These are phyloP conservation scores for Verticillium nubilum DNA, from an alignment of 2,329 filamentous ascomycete genomes.

Conservation along the genomic window DNA sequence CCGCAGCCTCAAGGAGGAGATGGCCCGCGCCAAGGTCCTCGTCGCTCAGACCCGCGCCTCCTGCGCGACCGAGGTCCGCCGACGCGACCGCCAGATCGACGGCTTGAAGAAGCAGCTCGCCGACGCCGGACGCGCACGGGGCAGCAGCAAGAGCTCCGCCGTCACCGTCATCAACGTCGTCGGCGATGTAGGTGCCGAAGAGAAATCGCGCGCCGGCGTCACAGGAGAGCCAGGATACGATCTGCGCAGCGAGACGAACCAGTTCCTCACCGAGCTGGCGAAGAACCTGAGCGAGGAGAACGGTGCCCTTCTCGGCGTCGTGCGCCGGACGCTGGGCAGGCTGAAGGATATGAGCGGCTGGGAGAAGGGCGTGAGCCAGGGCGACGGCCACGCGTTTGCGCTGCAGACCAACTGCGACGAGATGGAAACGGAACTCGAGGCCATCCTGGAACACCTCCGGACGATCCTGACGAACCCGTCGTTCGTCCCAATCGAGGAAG, in stretches of 20 bases:
- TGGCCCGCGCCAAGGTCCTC: constrained; percentile 69
- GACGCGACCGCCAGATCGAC: constrained; percentile 84
- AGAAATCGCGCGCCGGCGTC: constrained; percentile 24
- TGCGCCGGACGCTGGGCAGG: constrained; percentile 65
- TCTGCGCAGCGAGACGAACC: constrained; percentile 80
- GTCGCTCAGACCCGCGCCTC: constrained; percentile 79
- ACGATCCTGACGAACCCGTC: constrained; percentile 89
- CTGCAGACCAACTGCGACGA: constrained; percentile 49
- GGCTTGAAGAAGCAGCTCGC: constrained; percentile 81
- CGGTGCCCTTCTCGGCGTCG: constrained; percentile 68
- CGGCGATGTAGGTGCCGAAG: constrained; percentile 45
- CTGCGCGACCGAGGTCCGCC: constrained; percentile 86
- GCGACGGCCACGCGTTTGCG: constrained; percentile 20
- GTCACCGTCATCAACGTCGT: constrained; percentile 53
- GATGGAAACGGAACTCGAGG: constrained; percentile 68
- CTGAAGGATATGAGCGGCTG: constrained; percentile 66
- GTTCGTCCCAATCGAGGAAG: constrained; percentile 92
- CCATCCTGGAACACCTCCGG: constrained; percentile 73
- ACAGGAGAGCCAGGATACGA: constrained; percentile 55
- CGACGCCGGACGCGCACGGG: constrained; percentile 60
- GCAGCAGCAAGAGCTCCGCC: constrained; percentile 47
- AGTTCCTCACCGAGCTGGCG: constrained; percentile 81
- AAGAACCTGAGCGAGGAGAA: constrained; percentile 88
- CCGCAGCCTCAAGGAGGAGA: constrained; percentile 77
- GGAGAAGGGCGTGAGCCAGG: constrained; percentile 19